These are phyloP conservation scores for Cornus controversa DNA, from an alignment of 148 eudicot genomes.

Conservation along the genomic window DNA sequence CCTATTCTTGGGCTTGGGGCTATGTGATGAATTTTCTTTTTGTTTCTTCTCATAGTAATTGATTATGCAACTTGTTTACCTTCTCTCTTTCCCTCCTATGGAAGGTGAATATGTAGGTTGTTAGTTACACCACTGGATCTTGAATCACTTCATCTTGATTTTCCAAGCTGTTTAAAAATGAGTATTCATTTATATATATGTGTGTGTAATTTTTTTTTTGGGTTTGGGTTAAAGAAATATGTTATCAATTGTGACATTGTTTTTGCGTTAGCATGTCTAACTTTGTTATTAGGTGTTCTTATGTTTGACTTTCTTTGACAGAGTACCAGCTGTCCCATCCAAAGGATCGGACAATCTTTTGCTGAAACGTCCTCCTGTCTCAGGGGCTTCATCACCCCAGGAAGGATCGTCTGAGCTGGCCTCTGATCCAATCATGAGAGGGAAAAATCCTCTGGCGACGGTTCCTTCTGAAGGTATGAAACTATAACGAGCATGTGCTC, in stretches of 20 bases:
- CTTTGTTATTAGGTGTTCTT: not conserved
- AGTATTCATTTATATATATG: too few species aligned
- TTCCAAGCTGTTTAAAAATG: too few species aligned
- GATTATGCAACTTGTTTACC: too few species aligned
- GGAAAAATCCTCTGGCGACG: slow-evolving; percentile 31
- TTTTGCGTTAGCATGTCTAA: not conserved
- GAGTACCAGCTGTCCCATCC: slow-evolving; percentile 48
- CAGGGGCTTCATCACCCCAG: slow-evolving; percentile 59
- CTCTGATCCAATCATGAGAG: slow-evolving; percentile 47
- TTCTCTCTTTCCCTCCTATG: not conserved
- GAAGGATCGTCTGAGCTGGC: slow-evolving; percentile 63
- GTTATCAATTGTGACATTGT: slow-evolving; percentile 1
- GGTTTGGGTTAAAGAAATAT: not conserved
- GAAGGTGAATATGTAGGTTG: not conserved
- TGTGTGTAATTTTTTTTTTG: not conserved
- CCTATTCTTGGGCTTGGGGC: too few species aligned
- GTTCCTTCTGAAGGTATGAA: slow-evolving; percentile 59
- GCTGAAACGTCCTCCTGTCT: slow-evolving; percentile 68
- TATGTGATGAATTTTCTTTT: too few species aligned
- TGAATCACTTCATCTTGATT: too few species aligned
- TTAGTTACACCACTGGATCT: not conserved
- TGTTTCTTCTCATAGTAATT: too few species aligned
- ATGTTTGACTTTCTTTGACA: slow-evolving; percentile 12
- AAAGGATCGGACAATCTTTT: slow-evolving; percentile 65
- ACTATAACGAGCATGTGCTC: not conserved